Evolutionary conservation across 768 basidiomycete species (phyloP).

Genomic region (Rhodotorula diobovata): DNA sequence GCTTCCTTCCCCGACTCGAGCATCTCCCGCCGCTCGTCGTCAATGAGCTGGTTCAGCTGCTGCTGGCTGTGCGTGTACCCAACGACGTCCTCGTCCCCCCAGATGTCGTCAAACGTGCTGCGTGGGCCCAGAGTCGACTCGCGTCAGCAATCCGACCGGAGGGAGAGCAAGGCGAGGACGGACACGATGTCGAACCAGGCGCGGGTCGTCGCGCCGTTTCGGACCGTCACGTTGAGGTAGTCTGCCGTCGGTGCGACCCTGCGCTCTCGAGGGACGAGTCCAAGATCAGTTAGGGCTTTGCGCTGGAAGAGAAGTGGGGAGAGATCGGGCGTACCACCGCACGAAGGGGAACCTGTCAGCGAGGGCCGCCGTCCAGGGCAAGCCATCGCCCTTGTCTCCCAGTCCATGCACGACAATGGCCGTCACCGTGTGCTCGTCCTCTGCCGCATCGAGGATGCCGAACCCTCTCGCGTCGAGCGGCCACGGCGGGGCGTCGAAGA

Average conservation of each 20-base stretch:
- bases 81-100: conserved; percentile 18
- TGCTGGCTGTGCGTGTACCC: conserved; percentile 24
- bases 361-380: conserved; percentile 9
- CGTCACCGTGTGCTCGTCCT: conserved; percentile 10
- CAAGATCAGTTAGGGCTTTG: no score
- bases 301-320: background rate
- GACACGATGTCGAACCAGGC: conserved; percentile 33
- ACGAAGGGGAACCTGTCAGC: conserved; percentile 4
- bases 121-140: background rate
- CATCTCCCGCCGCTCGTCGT: conserved; percentile 18
- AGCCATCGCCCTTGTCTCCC: background rate
- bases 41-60: conserved; percentile 27
- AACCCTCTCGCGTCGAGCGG: background rate
- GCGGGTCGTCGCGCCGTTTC: background rate
- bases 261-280: no score
- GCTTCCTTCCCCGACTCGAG: conserved; percentile 13
- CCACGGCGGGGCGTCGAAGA: background rate
- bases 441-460: background rate
- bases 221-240: conserved; percentile 18
- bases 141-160: no score
- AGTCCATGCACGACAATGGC: conserved; percentile 23
- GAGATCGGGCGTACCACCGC: conserved; percentile 4
- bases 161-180: background rate
- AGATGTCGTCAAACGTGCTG: conserved; percentile 24
- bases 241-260: conserved; percentile 24